Percentiles rank a stretch among this genome's conserved stretches.
phyloP scores from a whole-genome alignment of 2,329 filamentous ascomycete species.

The Pestalotiopsis sp. region DNA sequence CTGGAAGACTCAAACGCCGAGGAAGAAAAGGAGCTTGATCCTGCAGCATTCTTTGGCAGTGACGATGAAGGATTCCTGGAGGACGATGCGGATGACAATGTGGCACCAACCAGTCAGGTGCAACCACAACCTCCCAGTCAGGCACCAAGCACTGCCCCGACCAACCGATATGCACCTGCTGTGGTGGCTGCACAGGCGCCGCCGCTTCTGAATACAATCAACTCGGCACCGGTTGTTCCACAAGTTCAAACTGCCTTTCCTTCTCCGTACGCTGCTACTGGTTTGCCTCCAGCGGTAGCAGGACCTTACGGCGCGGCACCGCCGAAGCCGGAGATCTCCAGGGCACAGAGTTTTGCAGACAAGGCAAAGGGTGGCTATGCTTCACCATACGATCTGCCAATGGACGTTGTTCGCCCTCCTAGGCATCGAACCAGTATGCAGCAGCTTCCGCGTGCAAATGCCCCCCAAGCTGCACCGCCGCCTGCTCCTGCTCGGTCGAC shows the following conservation, averaged over 20 bases:
- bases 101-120: conserved; percentile 17
- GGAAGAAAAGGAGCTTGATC: conserved; percentile 55
- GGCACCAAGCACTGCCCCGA: conserved; percentile 25
- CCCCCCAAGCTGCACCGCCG: conserved; percentile 40
- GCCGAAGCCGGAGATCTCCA: conserved; percentile 48
- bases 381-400: conserved; percentile 93
- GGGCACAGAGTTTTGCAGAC: conserved; percentile 83
- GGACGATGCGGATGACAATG: conserved; percentile 39
- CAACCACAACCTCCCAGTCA: conserved; percentile 25
- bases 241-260: conserved; percentile 26
- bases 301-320: conserved; percentile 38
- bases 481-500: conserved; percentile 39
- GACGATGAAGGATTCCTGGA: conserved; percentile 87
- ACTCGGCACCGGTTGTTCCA: conserved; percentile 42
- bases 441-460: conserved; percentile 49
- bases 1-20: conserved; percentile 56
- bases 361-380: conserved; percentile 90
- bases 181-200: conserved; percentile 25
- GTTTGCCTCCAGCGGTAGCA: conserved; percentile 20
- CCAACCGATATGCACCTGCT: conserved; percentile 36
- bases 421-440: conserved; percentile 65
- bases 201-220: conserved; percentile 43
- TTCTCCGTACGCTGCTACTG: conserved; percentile 28
- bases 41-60: conserved; percentile 71
- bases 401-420: conserved; percentile 75